These are phyloP conservation scores for Passalora sequoiae DNA, from an alignment of 2,329 filamentous ascomycete species.

Conservation along the genomic window DNA sequence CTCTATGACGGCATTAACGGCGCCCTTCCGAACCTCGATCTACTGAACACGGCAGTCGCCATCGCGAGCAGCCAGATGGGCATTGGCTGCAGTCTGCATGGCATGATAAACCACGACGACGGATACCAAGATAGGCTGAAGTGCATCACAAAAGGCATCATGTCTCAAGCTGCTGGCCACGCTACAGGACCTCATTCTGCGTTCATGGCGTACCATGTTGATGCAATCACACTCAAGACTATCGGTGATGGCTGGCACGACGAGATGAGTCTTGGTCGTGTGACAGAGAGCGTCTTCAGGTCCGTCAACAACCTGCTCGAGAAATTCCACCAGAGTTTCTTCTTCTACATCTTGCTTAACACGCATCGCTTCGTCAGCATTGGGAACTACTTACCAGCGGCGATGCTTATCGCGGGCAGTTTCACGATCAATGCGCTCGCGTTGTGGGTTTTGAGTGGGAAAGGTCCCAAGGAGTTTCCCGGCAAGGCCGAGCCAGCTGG, in stretches of 20 bases:
- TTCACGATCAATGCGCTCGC: conserved; percentile 94
- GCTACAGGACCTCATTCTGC: conserved; percentile 87
- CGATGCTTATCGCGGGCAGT: conserved; percentile 92
- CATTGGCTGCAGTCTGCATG: conserved; percentile 74
- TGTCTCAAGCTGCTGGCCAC: conserved; percentile 83
- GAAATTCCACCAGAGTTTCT: conserved; percentile 97
- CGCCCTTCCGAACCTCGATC: conserved; percentile 87
- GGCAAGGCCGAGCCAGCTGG: conserved; percentile 30
- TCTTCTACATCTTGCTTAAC: conserved; percentile 95
- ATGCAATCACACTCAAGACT: conserved; percentile 88
- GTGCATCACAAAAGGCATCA: conserved; percentile 88
- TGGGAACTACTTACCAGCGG: conserved; percentile 90
- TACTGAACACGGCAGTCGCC: conserved; percentile 87
- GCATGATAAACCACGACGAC: conserved; percentile 73
- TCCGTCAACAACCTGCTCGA: conserved; percentile 95
- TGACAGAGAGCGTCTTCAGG: conserved; percentile 83
- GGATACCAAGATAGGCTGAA: conserved; percentile 74
- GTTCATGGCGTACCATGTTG: conserved; percentile 96
- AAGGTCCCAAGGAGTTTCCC: conserved; percentile 24
- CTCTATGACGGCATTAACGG: conserved; percentile 95
- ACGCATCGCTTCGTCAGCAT: conserved; percentile 93
- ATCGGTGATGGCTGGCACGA: conserved; percentile 93
- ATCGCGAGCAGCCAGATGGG: conserved; percentile 91
- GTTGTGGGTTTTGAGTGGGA: conserved; percentile 85
- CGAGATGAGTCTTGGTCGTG: conserved; percentile 88